Base-by-base conservation (phyloP, 441 rosid species). In the Capsella rubella region DNA sequence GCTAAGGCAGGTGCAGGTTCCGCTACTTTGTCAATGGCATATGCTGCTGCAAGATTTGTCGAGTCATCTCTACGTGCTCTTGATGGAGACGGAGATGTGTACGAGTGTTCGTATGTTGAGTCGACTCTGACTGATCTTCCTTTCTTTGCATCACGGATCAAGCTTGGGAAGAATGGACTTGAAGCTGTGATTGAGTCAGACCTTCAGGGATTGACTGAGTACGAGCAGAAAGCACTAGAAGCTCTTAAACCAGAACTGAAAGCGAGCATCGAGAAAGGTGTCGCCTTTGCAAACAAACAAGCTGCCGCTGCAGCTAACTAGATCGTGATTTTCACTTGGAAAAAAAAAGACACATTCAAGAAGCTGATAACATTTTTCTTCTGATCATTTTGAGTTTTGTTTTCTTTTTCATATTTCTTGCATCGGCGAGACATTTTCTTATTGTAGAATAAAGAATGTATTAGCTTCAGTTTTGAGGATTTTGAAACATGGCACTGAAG, bases 1-100 rank as follows among this genome's bases (percentile, higher is more conserved):
- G 98, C 98, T 3, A 95, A 93, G 83, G 99, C 93, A 0, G 98
- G 98, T 74, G 97, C 95, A 6, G 97, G 98, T 25, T 96, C 99
- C 35, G 97, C 99, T 45, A 93, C 98, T 12, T 79, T 96, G 71
- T 95, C 99, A 12, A 95, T 93, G 99, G 97, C 96, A 8, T 93
- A 93, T 71, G 99, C 96, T 15, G 97, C 97, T 9, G 99, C 98
- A 13, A 85, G 97, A 84, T 95, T 93, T 79, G 97, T 91, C 0
- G 97, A 93, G 85, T 90, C 99, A 25, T 91, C 98, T 73, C 96
- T 95, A 14, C 96, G 96, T 60, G 99, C 98, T 49, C 83, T 95
- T 59, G 97, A 93, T 58, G 99, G 99, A 49, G 97, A 93, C 75
- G 88, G 81, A 2, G 97, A 93, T 66, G 97, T 95, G 3, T 93